A percentile compares a stretch with the other conserved stretches of the same genome.
Evolutionary conservation across 2,329 filamentous ascomycete species (phyloP).

Genomic region (Penicillium sp.): DNA sequence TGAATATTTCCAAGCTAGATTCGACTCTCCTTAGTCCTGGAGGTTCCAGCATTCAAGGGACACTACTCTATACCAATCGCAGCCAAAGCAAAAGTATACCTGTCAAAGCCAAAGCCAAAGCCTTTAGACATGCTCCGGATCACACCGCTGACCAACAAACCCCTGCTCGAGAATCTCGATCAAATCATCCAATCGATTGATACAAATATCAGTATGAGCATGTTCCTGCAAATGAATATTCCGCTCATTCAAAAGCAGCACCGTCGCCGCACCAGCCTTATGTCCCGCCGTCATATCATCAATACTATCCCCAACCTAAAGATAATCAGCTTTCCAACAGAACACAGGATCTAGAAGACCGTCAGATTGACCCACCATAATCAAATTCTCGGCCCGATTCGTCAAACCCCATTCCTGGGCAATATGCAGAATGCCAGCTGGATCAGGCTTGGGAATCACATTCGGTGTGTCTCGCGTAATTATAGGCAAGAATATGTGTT

Average conservation of each 20-base stretch:
- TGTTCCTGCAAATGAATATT: slow-evolving; percentile 71
- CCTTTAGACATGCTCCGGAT: slow-evolving; percentile 15
- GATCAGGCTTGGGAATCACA: slow-evolving; percentile 74
- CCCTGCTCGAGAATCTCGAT: slow-evolving; percentile 73
- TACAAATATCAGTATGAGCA: slow-evolving; percentile 74
- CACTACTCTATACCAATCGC: background rate
- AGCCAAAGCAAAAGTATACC: background rate
- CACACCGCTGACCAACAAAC: slow-evolving; percentile 56
- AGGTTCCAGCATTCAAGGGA: background rate
- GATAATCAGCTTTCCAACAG: slow-evolving; percentile 3
- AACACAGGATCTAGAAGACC: background rate
- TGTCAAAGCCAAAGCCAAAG: background rate
- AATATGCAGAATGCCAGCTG: slow-evolving; percentile 85
- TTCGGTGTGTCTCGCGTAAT: slow-evolving; percentile 77
- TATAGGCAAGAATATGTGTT: slow-evolving; percentile 71
- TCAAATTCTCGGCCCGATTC: slow-evolving; percentile 44
- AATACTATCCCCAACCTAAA: slow-evolving; percentile 69
- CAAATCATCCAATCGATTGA: slow-evolving; percentile 72
- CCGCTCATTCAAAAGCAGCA: slow-evolving; percentile 82
- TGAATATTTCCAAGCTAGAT: background rate
- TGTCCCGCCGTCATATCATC: slow-evolving; percentile 92
- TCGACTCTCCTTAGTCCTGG: too few relatives aligned
- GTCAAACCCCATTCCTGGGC: slow-evolving; percentile 71
- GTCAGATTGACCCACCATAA: slow-evolving; percentile 33
- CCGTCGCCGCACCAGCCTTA: slow-evolving; percentile 81